A percentile compares a stretch with the other conserved stretches of the same genome.
These are phyloP conservation scores for Daldinia bambusicola DNA, from an alignment of 495 filamentous ascomycete genomes.

Conservation along the genomic window DNA sequence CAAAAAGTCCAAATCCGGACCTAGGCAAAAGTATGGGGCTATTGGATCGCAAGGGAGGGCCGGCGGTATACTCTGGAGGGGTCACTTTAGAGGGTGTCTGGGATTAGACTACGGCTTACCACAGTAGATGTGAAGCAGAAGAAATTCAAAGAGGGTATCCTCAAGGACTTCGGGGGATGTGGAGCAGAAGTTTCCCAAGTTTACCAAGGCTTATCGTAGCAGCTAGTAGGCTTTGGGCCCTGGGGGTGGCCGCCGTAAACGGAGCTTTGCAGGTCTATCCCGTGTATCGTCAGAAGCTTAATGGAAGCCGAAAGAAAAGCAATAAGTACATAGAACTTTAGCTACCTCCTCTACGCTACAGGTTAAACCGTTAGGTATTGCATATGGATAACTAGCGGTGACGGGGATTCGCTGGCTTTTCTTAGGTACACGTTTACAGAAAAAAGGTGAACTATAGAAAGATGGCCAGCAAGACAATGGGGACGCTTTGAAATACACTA, in stretches of 20 bases:
- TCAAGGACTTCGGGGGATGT: conserved; percentile 7
- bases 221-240: conserved; percentile 1
- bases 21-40: conserved; percentile 3
- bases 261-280: conserved; percentile 28
- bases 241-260: conserved; percentile 26
- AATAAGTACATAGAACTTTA: conserved; percentile 9
- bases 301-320: conserved; percentile 27
- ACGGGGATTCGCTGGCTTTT: conserved; percentile 25
- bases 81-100: conserved; percentile 2
- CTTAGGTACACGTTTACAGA: conserved; percentile 7
- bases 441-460: conserved; percentile 3
- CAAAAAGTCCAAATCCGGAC: conserved; percentile 22
- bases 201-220: conserved; percentile 28
- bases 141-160: conserved; percentile 1
- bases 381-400: conserved; percentile 36
- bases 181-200: conserved; percentile 14
- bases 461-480: conserved; percentile 15
- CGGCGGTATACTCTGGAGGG: conserved; percentile 13
- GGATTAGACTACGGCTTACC: conserved; percentile 9
- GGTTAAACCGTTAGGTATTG: no score
- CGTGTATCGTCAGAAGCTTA: conserved; percentile 32
- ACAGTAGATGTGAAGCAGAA: conserved; percentile 16
- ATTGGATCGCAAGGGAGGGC: conserved; percentile 5
- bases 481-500: conserved; percentile 15
- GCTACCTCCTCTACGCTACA: conserved; percentile 5